Evolutionary conservation across 2,329 filamentous ascomycete species (phyloP), one percentile per base, ranked within the genome.

Genomic region (Diaporthe eres): DNA sequence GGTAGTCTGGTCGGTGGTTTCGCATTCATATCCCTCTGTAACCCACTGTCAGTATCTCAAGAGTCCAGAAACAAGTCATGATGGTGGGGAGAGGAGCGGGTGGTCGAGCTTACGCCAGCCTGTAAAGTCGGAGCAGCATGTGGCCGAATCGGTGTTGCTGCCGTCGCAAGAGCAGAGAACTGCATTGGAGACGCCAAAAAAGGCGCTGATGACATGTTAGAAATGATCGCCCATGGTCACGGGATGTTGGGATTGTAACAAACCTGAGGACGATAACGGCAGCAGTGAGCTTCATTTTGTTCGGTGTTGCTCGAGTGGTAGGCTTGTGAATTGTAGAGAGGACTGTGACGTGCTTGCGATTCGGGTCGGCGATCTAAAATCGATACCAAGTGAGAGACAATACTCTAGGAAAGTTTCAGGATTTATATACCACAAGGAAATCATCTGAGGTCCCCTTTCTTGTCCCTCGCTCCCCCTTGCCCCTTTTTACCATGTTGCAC

Each of bases 261-360:
- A n/a, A 67, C 63, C 63, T 67, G 9, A 67, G 28, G 28, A 51
- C 25, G 9, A 67, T 25, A 9, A 67, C 12, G n/a, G 42, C 44
- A 37, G 25, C 44, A 25, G 63, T 49, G 63, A 51, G 28, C 63
- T 67, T 67, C 63, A 67, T 67, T 12, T 67, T 51, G 63, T n/a
- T 17, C 17, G 61, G 19, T 15, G 25, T 22, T 49, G 37, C 9
- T 65, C 2, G 49, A 49, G 42, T 67, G 10, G 28, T 37, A 22
- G 28, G 44, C 25, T 19, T 37, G 31, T 31, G 31, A 44, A 8
- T 28, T 12, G 13, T 31, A 8, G 3, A 22, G 61, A 31, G 17
- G 8, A 9, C 9, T 31, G 17, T 2, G 13, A n/a, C 1, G 25
- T 49, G 42, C 15, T 31, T 34, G 19, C 17, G 19, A 67, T 22